Base-by-base conservation (phyloP, 1,284 basidiomycete species). In the Retiboletus flavoniger region DNA sequence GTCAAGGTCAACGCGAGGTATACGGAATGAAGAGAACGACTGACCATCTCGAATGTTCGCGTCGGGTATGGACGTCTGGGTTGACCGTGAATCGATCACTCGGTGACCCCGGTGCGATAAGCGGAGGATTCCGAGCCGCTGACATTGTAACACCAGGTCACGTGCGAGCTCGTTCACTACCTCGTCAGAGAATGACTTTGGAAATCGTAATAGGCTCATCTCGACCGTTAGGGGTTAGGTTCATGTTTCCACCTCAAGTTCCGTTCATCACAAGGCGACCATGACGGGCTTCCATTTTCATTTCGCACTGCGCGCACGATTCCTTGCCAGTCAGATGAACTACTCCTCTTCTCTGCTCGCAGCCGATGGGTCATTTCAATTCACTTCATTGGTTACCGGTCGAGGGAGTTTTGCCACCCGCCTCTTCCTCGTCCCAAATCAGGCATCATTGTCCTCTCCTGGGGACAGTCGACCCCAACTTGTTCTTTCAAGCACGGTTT, bases 261-360 rank as follows among this genome's bases (percentile, higher is more conserved):
- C 60, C 60, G 60, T 24, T 57, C 32, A 39, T 26, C 42, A 43
- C 35, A 52, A 19, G 43, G 38, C 60, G 58, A 58, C 54, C 55
- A 61, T 35, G 50, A 43, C 45, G 60, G 62, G 28, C 58, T 62
- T 62, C 63, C 61, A 62, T 62, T 62, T 63, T 65, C 63, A 63
- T 63, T 61, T 63, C 38, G 8, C 50, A 40, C n/a, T n/a, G n/a
- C n/a, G 39, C n/a, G 31, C 36, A 41, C 44, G 47, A 41, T 47
- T 29, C 29, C 24, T 32, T 32, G 41, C 48, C n/a, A n/a, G 47
- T 56, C 54, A 52, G 34, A 40, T 32, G 39, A 2, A 26, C 32
- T 7, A 13, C 47, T 13, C 50, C 29, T 48, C 54, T 53, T 55
- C 60, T 48, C 47, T 38, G 17, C 44, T 61, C 60, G 60, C 60